Conservation (phyloP, 768 basidiomycete species). For the Candolleomyces eurysporus region DNA sequence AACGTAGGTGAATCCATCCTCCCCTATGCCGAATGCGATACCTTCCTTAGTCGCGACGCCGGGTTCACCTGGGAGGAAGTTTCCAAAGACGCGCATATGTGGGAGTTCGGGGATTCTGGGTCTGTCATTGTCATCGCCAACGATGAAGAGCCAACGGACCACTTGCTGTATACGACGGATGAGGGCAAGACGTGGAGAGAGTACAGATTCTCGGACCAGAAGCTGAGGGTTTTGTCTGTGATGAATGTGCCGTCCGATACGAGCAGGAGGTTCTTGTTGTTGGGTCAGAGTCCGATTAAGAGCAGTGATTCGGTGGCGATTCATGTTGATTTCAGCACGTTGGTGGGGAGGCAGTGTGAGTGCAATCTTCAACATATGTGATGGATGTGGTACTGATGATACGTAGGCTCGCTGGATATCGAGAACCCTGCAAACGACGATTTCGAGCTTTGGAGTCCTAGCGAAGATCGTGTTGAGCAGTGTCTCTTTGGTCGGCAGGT, state of each 20-base stretch:
- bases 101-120: slow-evolving; percentile 98
- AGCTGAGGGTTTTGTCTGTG: slow-evolving; percentile 71
- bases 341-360: slow-evolving; percentile 78
- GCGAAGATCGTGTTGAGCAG: slow-evolving; percentile 78
- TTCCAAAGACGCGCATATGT: slow-evolving; percentile 95
- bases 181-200: slow-evolving; percentile 88
- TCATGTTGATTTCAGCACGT: slow-evolving; percentile 84
- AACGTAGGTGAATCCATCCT: slow-evolving; percentile 87
- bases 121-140: slow-evolving; percentile 92
- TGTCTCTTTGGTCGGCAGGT: slow-evolving; percentile 95
- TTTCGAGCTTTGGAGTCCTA: slow-evolving; percentile 97
- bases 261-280: slow-evolving; percentile 84
- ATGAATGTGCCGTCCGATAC: slow-evolving; percentile 90
- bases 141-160: slow-evolving; percentile 91
- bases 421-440: slow-evolving; percentile 83
- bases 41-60: slow-evolving; percentile 93
- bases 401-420: slow-evolving; percentile 61
- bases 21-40: slow-evolving; percentile 84
- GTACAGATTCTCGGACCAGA: slow-evolving; percentile 77
- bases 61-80: slow-evolving; percentile 99
- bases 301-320: slow-evolving; percentile 48
- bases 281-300: slow-evolving; percentile 52
- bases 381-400: neutral
- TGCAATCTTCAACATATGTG: slow-evolving; percentile 10
- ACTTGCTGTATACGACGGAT: slow-evolving; percentile 85